Evolutionary conservation across 805 yeast species (phyloP), one percentile per base, ranked within the genome.

Genomic region (Metschnikowia peoriensis): DNA sequence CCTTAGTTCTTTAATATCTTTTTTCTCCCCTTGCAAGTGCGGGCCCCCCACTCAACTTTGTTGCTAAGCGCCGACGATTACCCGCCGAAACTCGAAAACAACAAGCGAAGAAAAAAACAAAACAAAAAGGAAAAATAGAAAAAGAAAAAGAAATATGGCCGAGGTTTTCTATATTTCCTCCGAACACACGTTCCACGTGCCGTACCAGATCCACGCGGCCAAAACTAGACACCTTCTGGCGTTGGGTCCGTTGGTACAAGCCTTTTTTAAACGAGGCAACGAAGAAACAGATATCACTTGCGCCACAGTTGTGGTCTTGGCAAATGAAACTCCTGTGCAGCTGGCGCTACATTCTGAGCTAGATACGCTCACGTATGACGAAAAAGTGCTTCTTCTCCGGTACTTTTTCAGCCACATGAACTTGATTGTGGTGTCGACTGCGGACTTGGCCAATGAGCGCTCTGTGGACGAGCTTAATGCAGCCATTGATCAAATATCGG

Each of bases 381-480:
- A 72, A 38, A 65, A 69, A 52, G 52, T 51, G 52, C 57, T 72
- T 34, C 60, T 73, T 17, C 63, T 74, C 52, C 64, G 65, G 43
- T 73, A 67, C 64, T 72, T 63, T 50, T 74, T 74, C 59, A 60
- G 60, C 54, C 78, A 74, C 60, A 61, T 69, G 54, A 73, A 73
- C 61, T 53, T 72, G 38, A 62, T 72, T 28, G 65, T 69, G 15
- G 55, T 68, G 12, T 51, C 54, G 28, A 38, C 52, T 9, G 35
- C 32, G 7, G 52, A 52, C 17, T 41, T 59, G 28, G 38, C 44
- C 29, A 47, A 57, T 44, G 53, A 39, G 29, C 28, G 45, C 28
- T 28, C 51, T 32, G 57, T 57, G 9, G 49, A 44, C 11, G 55
- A 58, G 48, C 54, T 65, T 45, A 61, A 66, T 55, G 49, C 35